Percentiles rank a stretch among this genome's conserved stretches.
Conservation (phyloP, 805 yeast genomes). For the Saccharomyces mikatae region DNA sequence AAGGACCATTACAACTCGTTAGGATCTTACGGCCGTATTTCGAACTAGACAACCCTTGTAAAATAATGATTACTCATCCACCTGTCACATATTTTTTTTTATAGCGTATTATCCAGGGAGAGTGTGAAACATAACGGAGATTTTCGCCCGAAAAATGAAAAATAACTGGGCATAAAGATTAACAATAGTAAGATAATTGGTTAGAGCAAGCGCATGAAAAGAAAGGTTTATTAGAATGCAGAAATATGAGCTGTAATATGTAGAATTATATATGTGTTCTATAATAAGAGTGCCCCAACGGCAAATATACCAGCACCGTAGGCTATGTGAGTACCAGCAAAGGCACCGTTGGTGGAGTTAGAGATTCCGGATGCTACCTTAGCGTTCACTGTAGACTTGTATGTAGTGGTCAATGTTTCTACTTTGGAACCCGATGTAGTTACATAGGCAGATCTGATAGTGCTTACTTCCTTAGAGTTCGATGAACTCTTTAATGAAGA, state of each 20-base stretch:
- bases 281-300: slow-evolving; percentile 8
- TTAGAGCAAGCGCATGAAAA: neutral
- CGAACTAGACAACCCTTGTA: neutral
- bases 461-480: neutral
- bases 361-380: slow-evolving; percentile 8
- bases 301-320: slow-evolving; percentile 15
- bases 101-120: neutral
- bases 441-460: neutral
- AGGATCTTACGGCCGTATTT: neutral
- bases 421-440: slow-evolving; percentile 1
- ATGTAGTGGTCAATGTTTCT: neutral
- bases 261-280: neutral
- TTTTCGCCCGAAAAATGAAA: neutral
- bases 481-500: neutral
- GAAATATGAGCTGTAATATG: slow-evolving; percentile 2
- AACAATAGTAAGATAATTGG: neutral
- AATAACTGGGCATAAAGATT: neutral
- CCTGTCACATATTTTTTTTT: neutral
- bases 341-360: slow-evolving; percentile 13
- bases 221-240: neutral
- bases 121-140: neutral
- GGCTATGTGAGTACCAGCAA: slow-evolving; percentile 5
- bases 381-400: neutral
- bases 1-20: slow-evolving; percentile 45
- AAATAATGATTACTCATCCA: neutral